A percentile compares a stretch with the other conserved stretches of the same genome.
These are phyloP conservation scores for Neurospora sublineolata DNA, from an alignment of 495 filamentous ascomycete genomes.

Conservation along the genomic window DNA sequence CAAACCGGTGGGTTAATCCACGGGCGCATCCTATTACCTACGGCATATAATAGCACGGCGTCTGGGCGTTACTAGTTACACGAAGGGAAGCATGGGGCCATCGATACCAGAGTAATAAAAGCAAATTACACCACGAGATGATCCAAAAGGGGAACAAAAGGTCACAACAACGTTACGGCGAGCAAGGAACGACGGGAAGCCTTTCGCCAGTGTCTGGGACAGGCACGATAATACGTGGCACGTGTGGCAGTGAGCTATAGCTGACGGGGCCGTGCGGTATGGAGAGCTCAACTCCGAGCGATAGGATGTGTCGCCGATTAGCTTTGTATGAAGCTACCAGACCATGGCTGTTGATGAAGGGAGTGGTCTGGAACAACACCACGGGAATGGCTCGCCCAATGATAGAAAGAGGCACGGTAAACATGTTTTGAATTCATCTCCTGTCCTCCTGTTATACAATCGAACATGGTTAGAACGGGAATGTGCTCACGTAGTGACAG, in stretches of 20 bases:
- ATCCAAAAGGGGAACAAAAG: neutral
- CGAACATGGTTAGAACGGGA: neutral
- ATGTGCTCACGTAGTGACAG: neutral
- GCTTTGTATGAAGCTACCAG: neutral
- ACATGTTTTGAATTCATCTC: neutral
- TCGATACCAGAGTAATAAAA: neutral
- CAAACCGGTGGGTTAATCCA: neutral
- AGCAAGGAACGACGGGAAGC: neutral
- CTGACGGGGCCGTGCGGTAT: neutral
- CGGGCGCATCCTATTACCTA: neutral
- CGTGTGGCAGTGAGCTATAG: neutral
- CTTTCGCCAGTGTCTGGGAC: neutral
- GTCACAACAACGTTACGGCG: neutral
- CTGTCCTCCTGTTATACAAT: neutral
- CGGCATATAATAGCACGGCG: conserved; percentile 8
- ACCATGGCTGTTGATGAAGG: neutral
- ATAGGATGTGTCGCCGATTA: neutral
- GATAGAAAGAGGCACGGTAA: neutral
- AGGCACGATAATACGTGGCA: neutral
- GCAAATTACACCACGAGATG: neutral
- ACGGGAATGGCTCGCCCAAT: neutral
- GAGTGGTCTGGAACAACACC: neutral
- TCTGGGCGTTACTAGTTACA: conserved; percentile 5
- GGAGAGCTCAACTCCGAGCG: neutral
- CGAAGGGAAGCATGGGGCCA: neutral